These are phyloP conservation scores for Laburnicola sp. DNA, from an alignment of 2,329 filamentous ascomycete genomes.

Conservation along the genomic window DNA sequence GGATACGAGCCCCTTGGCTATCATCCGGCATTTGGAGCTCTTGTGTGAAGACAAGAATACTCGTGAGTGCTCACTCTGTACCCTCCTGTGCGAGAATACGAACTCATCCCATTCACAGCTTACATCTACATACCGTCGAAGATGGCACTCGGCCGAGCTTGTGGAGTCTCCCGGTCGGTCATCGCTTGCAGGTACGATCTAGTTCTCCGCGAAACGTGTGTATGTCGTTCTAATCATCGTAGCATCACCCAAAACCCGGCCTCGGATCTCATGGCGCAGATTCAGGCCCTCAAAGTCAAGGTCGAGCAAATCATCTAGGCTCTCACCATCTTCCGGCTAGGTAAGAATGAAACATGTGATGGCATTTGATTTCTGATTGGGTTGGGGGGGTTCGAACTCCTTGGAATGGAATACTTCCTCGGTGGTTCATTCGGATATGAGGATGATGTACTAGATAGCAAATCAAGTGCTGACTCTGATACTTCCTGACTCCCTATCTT, in stretches of 20 bases:
- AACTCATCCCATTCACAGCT: conserved; percentile 70
- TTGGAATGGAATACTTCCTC: conserved; percentile 7
- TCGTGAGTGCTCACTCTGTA: not conserved
- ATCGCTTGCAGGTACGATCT: conserved; percentile 46
- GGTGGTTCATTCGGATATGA: not conserved
- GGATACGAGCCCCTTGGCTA: conserved; percentile 84
- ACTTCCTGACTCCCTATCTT: too few relatives aligned
- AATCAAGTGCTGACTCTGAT: conserved; percentile 9
- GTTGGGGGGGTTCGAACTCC: too few relatives aligned
- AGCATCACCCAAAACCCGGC: conserved; percentile 73
- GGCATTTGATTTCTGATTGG: too few relatives aligned
- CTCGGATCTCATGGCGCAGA: conserved; percentile 79
- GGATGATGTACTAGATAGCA: conserved; percentile 11
- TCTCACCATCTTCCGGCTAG: conserved; percentile 61
- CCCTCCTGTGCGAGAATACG: conserved; percentile 49
- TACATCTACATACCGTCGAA: conserved; percentile 70
- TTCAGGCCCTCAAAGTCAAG: conserved; percentile 88
- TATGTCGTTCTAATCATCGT: conserved; percentile 57
- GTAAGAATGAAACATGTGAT: conserved; percentile 1
- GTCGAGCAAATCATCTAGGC: conserved; percentile 86
- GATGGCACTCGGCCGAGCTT: conserved; percentile 74
- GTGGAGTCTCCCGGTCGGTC: conserved; percentile 7
- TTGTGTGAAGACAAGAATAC: conserved; percentile 52
- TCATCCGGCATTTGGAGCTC: conserved; percentile 69
- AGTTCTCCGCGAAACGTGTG: not conserved